Conservation (phyloP, 139 green algal genomes). For the Haematococcus sp. region DNA sequence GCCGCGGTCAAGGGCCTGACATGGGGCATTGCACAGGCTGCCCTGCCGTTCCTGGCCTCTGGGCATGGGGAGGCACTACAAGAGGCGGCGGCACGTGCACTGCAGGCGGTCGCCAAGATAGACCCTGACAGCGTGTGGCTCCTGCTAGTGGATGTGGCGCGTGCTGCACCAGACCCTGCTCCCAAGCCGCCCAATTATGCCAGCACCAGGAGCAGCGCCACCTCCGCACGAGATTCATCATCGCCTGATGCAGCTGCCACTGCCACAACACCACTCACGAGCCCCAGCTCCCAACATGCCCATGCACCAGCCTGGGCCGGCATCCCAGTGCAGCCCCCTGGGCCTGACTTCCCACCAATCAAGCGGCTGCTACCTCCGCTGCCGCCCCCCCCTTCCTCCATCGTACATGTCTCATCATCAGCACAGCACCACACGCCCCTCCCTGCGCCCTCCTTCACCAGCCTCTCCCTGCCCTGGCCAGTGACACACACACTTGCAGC, state of each 20-base stretch:
- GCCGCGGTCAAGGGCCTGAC: slow-evolving; percentile 27
- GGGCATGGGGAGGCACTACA: slow-evolving; percentile 25
- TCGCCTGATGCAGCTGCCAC: neutral
- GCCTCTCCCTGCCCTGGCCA: neutral
- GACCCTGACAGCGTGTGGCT: slow-evolving; percentile 72
- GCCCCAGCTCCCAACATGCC: neutral
- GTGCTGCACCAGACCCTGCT: neutral
- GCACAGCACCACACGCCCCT: neutral
- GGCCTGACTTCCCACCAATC: neutral
- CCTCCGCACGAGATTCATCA: neutral
- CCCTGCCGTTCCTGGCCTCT: slow-evolving; percentile 39
- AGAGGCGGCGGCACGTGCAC: slow-evolving; percentile 40
- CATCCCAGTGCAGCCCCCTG: neutral
- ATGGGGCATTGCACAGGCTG: slow-evolving; percentile 31
- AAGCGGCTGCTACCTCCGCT: neutral
- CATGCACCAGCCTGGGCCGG: neutral
- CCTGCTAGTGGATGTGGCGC: slow-evolving; percentile 35
- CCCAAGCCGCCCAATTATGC: too few relatives aligned
- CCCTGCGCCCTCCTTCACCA: neutral
- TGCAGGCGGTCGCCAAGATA: slow-evolving; percentile 46
- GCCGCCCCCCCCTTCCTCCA: neutral
- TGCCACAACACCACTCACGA: neutral
- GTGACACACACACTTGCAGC: neutral
- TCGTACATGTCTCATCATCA: neutral
- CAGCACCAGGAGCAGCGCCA: neutral